These are phyloP conservation scores for Raffaelea arxii DNA, from an alignment of 2,329 filamentous ascomycete genomes.

Conservation along the genomic window DNA sequence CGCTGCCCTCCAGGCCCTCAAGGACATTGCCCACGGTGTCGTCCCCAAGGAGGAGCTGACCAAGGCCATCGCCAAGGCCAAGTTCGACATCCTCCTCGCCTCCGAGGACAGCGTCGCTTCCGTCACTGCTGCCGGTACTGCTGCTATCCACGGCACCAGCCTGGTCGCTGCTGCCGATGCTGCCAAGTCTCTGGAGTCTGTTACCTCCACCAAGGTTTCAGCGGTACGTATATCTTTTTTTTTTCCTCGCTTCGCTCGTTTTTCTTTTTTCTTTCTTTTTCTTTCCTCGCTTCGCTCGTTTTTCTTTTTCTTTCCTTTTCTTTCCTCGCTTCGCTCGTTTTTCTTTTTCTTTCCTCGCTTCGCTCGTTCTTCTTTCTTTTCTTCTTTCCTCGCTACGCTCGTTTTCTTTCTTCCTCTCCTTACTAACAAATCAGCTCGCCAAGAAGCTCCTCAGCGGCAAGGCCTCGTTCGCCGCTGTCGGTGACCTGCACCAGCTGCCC, in stretches of 20 bases:
- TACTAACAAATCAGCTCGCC: constrained; percentile 52
- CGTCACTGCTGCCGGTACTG: constrained; percentile 74
- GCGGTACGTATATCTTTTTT: constrained; percentile 46
- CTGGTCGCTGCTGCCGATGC: constrained; percentile 75
- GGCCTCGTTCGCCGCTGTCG: constrained; percentile 80
- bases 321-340: neutral
- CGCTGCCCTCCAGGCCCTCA: constrained; percentile 70
- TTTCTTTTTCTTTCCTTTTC: neutral
- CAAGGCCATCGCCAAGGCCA: constrained; percentile 88
- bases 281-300: too few relatives aligned
- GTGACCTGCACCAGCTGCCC: constrained; percentile 83
- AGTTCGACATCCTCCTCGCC: constrained; percentile 80
- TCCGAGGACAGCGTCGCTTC: constrained; percentile 69
- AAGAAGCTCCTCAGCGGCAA: constrained; percentile 82
- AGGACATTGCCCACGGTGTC: constrained; percentile 67
- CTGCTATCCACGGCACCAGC: constrained; percentile 72
- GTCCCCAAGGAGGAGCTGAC: constrained; percentile 76
- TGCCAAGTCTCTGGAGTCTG: constrained; percentile 48
- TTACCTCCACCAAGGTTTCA: constrained; percentile 78
- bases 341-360: neutral
- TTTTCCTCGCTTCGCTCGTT: too few relatives aligned
- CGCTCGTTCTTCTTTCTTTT: neutral
- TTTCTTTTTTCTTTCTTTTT: neutral
- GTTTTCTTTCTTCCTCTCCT: neutral
- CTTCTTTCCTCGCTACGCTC: neutral